Percentiles rank a stretch among this genome's conserved stretches.
Conservation (phyloP, 2,329 filamentous ascomycete genomes). For the Ascochyta pisi region DNA sequence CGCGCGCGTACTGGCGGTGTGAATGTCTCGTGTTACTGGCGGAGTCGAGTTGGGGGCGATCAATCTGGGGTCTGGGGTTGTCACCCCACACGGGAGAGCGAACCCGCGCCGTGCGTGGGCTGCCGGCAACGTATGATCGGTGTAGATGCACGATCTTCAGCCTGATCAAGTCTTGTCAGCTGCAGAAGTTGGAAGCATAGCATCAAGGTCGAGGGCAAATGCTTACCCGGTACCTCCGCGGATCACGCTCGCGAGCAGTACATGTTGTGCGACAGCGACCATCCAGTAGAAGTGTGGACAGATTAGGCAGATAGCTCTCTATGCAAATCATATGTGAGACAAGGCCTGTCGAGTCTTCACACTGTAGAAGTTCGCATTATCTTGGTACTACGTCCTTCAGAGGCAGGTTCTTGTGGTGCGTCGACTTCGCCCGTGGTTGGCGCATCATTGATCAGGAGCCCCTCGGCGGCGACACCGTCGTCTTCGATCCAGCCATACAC, state of each 20-base stretch:
- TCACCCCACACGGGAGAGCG: conserved; percentile 27
- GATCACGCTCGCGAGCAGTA: background rate
- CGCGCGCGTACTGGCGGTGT: conserved; percentile 15
- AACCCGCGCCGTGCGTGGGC: conserved; percentile 20
- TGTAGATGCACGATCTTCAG: conserved; percentile 24
- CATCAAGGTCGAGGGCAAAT: background rate
- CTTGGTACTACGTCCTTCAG: conserved; percentile 33
- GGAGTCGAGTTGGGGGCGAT: conserved; percentile 21
- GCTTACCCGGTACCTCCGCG: conserved; percentile 15
- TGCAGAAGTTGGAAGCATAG: conserved; percentile 3
- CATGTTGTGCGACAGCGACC: background rate
- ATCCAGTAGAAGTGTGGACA: background rate
- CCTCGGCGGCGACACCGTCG: conserved; percentile 56
- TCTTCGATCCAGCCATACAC: conserved; percentile 77
- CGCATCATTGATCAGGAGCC: conserved; percentile 45
- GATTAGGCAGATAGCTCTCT: conserved; percentile 5
- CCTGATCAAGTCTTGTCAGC: conserved; percentile 22
- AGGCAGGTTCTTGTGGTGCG: conserved; percentile 24
- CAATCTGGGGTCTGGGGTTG: conserved; percentile 22
- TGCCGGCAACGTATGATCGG: conserved; percentile 25
- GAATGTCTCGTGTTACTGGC: conserved; percentile 9
- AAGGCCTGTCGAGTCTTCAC: conserved; percentile 17
- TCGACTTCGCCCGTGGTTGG: conserved; percentile 19
- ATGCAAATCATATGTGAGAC: background rate
- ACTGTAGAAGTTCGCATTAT: conserved; percentile 32